Conservation (phyloP, 441 rosid genomes). For the Erodium moschatum region DNA sequence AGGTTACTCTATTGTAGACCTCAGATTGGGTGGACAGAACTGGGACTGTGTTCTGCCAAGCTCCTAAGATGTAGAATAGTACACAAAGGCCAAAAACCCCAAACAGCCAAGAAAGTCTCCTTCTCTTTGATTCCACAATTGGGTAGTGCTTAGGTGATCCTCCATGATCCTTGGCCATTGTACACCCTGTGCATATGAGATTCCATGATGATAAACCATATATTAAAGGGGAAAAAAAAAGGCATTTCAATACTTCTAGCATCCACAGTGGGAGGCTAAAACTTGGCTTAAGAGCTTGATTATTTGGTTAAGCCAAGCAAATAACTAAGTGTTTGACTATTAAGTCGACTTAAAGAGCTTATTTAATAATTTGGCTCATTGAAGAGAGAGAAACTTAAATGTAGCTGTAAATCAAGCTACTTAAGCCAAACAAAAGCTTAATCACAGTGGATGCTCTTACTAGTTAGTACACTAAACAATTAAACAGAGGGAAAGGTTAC, state of each 20-base stretch:
- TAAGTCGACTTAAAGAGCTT: too few species aligned
- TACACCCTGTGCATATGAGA: neutral
- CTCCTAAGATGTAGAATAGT: conserved; percentile 63
- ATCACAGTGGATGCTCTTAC: too few species aligned
- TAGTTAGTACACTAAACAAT: neutral
- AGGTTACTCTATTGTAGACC: conserved; percentile 32
- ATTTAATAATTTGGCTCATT: too few species aligned
- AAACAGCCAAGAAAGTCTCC: conserved; percentile 57
- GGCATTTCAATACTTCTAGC: neutral
- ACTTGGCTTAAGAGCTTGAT: too few species aligned
- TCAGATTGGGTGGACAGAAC: conserved; percentile 31
- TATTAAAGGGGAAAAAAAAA: neutral
- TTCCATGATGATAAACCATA: neutral
- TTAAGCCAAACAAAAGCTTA: too few species aligned
- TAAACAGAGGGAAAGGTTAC: neutral
- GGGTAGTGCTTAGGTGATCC: conserved; percentile 56
- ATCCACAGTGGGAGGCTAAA: too few species aligned
- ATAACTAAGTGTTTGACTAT: too few species aligned
- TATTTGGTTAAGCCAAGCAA: too few species aligned
- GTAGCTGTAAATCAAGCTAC: too few species aligned
- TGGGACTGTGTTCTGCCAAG: conserved; percentile 56
- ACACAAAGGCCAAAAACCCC: conserved; percentile 73
- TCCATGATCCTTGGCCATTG: conserved; percentile 55
- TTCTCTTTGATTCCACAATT: conserved; percentile 49
- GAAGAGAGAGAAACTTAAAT: too few species aligned